Conservation (phyloP, 2,329 filamentous ascomycete genomes). For the Fusarium sp. region DNA sequence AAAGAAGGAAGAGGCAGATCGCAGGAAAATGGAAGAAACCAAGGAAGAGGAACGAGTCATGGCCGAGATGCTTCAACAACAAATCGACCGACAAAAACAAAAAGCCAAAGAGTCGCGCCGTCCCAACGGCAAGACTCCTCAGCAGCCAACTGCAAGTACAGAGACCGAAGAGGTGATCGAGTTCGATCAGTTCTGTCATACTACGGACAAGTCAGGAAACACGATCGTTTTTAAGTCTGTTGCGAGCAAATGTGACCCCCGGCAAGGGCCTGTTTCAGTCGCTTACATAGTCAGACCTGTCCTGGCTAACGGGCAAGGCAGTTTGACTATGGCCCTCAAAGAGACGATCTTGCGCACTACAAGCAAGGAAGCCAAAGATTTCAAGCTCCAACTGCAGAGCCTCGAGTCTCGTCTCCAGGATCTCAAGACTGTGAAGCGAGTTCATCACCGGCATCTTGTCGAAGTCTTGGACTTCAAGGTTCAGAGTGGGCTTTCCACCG, state of each 20-base stretch:
- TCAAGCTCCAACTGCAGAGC: conserved; percentile 82
- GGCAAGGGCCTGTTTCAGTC: conserved; percentile 75
- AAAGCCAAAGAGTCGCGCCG: conserved; percentile 74
- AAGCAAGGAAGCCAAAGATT: conserved; percentile 71
- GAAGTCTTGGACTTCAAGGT: conserved; percentile 89
- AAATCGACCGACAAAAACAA: conserved; percentile 77
- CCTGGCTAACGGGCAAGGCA: conserved; percentile 66
- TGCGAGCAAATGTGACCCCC: conserved; percentile 76
- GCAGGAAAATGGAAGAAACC: conserved; percentile 68
- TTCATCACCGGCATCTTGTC: conserved; percentile 83
- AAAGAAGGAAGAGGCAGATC: conserved; percentile 67
- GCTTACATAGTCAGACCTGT: conserved; percentile 82
- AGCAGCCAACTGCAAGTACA: conserved; percentile 49
- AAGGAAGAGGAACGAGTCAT: conserved; percentile 80
- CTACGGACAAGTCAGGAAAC: conserved; percentile 75
- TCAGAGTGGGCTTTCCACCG: conserved; percentile 64
- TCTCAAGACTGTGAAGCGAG: conserved; percentile 79
- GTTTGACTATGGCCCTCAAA: conserved; percentile 81
- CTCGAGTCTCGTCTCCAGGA: conserved; percentile 84
- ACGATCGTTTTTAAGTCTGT: conserved; percentile 79
- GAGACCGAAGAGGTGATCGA: conserved; percentile 61
- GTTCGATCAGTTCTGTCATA: conserved; percentile 77
- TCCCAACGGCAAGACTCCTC: conserved; percentile 54
- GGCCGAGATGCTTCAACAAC: conserved; percentile 79
- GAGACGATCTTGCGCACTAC: conserved; percentile 73